Evolutionary conservation across 345 rosid species (phyloP).

Genomic region (Euphorbia peplus): DNA sequence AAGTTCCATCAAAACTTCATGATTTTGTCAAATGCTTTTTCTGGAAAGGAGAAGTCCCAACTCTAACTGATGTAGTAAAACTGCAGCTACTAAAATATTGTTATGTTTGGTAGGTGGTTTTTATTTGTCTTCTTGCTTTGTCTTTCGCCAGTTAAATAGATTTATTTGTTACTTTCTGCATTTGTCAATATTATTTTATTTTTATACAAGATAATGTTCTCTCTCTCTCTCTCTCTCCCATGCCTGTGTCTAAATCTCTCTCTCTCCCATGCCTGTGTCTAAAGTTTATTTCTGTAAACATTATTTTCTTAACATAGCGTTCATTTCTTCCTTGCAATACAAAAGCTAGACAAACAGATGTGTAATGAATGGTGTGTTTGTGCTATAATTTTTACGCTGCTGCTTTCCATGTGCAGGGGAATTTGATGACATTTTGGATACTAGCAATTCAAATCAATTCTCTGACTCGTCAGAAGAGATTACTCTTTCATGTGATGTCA

Average conservation of each 20-base stretch:
- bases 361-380: neutral
- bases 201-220: neutral
- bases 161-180: neutral
- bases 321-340: slow-evolving; percentile 10
- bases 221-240: neutral
- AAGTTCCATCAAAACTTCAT: neutral
- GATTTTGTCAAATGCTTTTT: neutral
- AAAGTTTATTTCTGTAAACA: too few species aligned
- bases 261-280: too few species aligned
- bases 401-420: slow-evolving; percentile 59
- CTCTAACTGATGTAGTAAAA: neutral
- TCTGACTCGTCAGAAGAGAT: slow-evolving; percentile 50
- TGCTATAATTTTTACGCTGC: slow-evolving; percentile 8
- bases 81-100: neutral
- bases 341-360: neutral
- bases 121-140: neutral
- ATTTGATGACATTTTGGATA: slow-evolving; percentile 77
- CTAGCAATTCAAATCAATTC: slow-evolving; percentile 38
- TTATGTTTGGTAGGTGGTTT: neutral
- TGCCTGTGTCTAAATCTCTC: too few species aligned
- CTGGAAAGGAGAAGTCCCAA: neutral
- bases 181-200: neutral
- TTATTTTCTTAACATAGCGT: slow-evolving; percentile 7
- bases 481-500: slow-evolving; percentile 40
- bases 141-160: neutral